phyloP scores from a whole-genome alignment of 1,284 basidiomycete species.

The Ceratobasidium sp. region DNA sequence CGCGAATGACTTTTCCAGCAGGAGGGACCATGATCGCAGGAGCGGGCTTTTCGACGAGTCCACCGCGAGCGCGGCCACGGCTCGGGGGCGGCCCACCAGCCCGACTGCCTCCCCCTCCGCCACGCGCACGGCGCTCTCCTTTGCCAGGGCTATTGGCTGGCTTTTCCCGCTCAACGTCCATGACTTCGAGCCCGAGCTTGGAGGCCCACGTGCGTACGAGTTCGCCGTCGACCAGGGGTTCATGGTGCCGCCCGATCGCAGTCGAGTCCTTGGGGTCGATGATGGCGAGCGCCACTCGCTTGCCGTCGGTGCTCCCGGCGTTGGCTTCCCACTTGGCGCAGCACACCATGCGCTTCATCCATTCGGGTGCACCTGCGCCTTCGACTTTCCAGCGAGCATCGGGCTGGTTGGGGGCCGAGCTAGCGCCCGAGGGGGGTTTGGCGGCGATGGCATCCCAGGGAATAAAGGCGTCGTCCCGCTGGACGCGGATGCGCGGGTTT shows the following conservation, averaged over 20 bases:
- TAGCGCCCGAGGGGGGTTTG: slow-evolving; percentile 36
- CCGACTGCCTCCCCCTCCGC: slow-evolving; percentile 70
- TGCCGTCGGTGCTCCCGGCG: slow-evolving; percentile 30
- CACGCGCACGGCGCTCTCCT: slow-evolving; percentile 50
- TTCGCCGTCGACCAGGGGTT: slow-evolving; percentile 73
- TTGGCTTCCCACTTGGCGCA: slow-evolving; percentile 80
- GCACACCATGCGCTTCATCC: slow-evolving; percentile 83
- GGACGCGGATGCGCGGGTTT: slow-evolving; percentile 81
- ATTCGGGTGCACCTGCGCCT: slow-evolving; percentile 71
- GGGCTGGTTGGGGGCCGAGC: slow-evolving; percentile 43
- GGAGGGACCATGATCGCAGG: slow-evolving; percentile 43
- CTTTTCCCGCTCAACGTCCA: slow-evolving; percentile 65
- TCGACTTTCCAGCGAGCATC: slow-evolving; percentile 44
- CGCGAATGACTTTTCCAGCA: slow-evolving; percentile 70
- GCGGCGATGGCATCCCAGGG: slow-evolving; percentile 71
- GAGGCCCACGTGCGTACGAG: slow-evolving; percentile 76
- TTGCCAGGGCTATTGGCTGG: slow-evolving; percentile 27
- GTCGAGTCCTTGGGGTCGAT: slow-evolving; percentile 58
- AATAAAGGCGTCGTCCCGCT: slow-evolving; percentile 82
- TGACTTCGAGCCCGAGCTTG: slow-evolving; percentile 68
- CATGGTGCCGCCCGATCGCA: slow-evolving; percentile 58
- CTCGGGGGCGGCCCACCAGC: slow-evolving; percentile 79
- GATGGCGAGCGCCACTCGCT: slow-evolving; percentile 70
- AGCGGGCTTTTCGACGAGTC: slow-evolving; percentile 49
- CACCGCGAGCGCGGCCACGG: slow-evolving; percentile 64